Conservation (phyloP, 768 basidiomycete species). For the Hypsizygus marmoreus region DNA sequence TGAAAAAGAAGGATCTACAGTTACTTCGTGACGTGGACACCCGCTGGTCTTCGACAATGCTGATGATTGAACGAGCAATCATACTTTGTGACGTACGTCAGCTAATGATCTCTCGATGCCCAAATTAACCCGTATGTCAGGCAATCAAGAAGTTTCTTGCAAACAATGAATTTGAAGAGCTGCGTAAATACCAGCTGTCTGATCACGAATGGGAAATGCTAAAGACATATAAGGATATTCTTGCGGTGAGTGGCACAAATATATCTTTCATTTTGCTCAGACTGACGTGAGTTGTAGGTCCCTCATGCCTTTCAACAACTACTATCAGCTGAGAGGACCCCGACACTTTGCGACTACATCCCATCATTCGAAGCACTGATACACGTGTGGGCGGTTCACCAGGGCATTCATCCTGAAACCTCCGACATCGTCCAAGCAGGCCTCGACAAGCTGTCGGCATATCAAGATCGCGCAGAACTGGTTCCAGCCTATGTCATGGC, state of each 20-base stretch:
- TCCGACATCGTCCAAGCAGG: slow-evolving; percentile 17
- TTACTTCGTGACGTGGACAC: slow-evolving; percentile 27
- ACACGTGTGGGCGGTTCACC: slow-evolving; percentile 12
- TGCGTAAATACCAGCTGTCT: slow-evolving; percentile 23
- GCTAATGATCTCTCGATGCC: neutral
- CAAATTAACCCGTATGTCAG: slow-evolving; percentile 12
- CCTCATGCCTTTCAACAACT: slow-evolving; percentile 26
- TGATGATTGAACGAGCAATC: slow-evolving; percentile 32
- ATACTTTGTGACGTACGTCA: slow-evolving; percentile 21
- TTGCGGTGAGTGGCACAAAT: slow-evolving; percentile 17
- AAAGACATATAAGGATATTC: slow-evolving; percentile 19
- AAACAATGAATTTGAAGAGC: slow-evolving; percentile 21
- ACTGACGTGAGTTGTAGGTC: slow-evolving; percentile 14
- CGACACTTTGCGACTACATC: slow-evolving; percentile 21
- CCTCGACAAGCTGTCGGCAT: slow-evolving; percentile 18
- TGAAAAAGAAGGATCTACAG: slow-evolving; percentile 16
- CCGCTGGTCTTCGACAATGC: slow-evolving; percentile 30
- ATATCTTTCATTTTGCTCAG: neutral
- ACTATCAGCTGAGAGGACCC: slow-evolving; percentile 22
- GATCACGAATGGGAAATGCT: slow-evolving; percentile 25
- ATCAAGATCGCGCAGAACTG: slow-evolving; percentile 9
- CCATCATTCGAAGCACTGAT: slow-evolving; percentile 22
- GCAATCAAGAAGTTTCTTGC: slow-evolving; percentile 26
- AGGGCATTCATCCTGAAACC: slow-evolving; percentile 7
- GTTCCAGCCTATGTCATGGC: slow-evolving; percentile 15